Evolutionary conservation across 2,329 filamentous ascomycete genomes (phyloP), one percentile per base, ranked within the genome.

Genomic region (Daldinia sp.): DNA sequence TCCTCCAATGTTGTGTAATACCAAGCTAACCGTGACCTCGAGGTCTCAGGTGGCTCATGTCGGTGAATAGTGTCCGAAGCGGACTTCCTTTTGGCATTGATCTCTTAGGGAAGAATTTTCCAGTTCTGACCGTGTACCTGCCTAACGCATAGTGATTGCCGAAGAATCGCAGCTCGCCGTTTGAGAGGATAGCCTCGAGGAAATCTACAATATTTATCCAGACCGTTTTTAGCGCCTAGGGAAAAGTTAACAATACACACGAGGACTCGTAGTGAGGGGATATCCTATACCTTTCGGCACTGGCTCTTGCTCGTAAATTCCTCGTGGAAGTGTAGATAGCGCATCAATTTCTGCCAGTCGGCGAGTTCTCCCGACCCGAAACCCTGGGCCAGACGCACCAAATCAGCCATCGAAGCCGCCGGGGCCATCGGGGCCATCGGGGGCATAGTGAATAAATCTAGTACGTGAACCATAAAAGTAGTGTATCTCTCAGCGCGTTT

Each of bases 171-270:
- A 80, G 74, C 0, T 48, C 56, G 0, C 62, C 45, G 0, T 72
- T 73, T 10, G 59, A 64, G 4, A 69, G 56, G 21, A 77, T 55
- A 8, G 76, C 77, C 0, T 73, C 64, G 5, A 85, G 70, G 58
- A 85, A 81, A 69, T 85, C 83, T 25, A 62, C 63, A 34, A 85
- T 84, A 60, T 85, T 85, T 59, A 85, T 76, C 70, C 79, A 77
- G 3, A 83, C 72, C 0, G 48, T 65, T n/a, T 68, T 69, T 1
- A 84, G 70, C 2, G 76, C 79, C 82, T 84, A 37, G 17, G 8
- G 1, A 9, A 21, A 39, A 15, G 17, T 66, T 43, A 63, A 55
- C 11, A 23, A 34, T 13, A 54, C 27, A 19, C 8, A 23, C 5
- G 23, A 11, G 7, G 9, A 9, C 3, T 13, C 1, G 17, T 15